Evolutionary conservation across 2,329 filamentous ascomycete genomes (phyloP).

Genomic region (Fusarium hostae): DNA sequence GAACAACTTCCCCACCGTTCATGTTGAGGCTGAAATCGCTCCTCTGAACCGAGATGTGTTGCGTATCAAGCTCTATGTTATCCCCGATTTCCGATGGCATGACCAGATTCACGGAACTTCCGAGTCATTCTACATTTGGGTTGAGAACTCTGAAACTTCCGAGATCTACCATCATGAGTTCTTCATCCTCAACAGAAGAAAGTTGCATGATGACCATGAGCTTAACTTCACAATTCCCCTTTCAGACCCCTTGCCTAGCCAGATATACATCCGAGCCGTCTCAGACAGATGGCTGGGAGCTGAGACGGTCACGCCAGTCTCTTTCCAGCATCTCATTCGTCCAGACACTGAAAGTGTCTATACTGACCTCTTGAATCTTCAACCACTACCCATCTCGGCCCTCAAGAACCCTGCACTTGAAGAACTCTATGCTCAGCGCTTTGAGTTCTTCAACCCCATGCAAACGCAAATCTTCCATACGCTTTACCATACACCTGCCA

Average conservation of each 20-base stretch:
- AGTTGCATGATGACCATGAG: constrained; percentile 95
- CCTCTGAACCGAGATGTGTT: constrained; percentile 94
- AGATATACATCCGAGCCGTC: constrained; percentile 94
- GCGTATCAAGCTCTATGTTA: constrained; percentile 86
- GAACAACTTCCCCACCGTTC: constrained; percentile 91
- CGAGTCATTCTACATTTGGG: constrained; percentile 98
- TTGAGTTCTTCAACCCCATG: constrained; percentile 99
- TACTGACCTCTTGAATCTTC: constrained; percentile 90
- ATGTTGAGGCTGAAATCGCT: constrained; percentile 92
- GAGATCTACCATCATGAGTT: constrained; percentile 99
- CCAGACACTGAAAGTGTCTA: constrained; percentile 98
- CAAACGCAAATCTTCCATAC: constrained; percentile 99
- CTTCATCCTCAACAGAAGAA: constrained; percentile 90
- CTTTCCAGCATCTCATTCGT: constrained; percentile 96
- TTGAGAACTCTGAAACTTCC: constrained; percentile 96
- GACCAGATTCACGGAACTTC: constrained; percentile 93
- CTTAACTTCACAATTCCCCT: constrained; percentile 97
- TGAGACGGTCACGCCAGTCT: constrained; percentile 93
- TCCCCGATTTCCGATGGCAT: constrained; percentile 94
- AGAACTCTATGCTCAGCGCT: constrained; percentile 87
- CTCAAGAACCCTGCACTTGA: constrained; percentile 89
- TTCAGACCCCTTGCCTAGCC: constrained; percentile 89
- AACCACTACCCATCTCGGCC: constrained; percentile 87
- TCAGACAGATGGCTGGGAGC: constrained; percentile 97
- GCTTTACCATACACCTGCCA: constrained; percentile 89